These are phyloP conservation scores for Saccharomycopsis fibuligera DNA, from an alignment of 805 yeast genomes.

Conservation along the genomic window DNA sequence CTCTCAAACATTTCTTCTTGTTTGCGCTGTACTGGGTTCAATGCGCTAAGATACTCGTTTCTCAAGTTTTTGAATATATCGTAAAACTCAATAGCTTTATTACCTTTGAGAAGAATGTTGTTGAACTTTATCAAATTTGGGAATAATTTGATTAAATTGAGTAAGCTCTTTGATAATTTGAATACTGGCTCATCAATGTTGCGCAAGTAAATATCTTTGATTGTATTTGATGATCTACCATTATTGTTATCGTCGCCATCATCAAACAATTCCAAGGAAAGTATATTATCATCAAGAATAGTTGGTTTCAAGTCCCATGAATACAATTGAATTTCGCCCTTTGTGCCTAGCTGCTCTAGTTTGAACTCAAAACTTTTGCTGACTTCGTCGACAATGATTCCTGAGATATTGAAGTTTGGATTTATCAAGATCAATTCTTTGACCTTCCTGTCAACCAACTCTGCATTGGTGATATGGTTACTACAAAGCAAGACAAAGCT, in stretches of 20 bases:
- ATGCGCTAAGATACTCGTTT: slow-evolving; percentile 26
- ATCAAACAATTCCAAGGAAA: slow-evolving; percentile 37
- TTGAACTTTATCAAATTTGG: slow-evolving; percentile 43
- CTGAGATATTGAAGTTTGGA: slow-evolving; percentile 21
- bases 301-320: slow-evolving; percentile 41
- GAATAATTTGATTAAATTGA: slow-evolving; percentile 37
- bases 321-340: slow-evolving; percentile 17
- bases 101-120: slow-evolving; percentile 56
- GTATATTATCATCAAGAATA: slow-evolving; percentile 35
- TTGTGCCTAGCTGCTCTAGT: slow-evolving; percentile 26
- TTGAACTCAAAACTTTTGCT: slow-evolving; percentile 31
- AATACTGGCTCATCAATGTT: slow-evolving; percentile 42
- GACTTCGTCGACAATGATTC: slow-evolving; percentile 33
- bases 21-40: slow-evolving; percentile 34
- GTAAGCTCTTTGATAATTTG: slow-evolving; percentile 42
- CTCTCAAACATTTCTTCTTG: slow-evolving; percentile 21
- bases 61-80: slow-evolving; percentile 32
- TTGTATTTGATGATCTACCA: slow-evolving; percentile 26
- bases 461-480: slow-evolving; percentile 23
- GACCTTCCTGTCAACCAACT: slow-evolving; percentile 20
- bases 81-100: slow-evolving; percentile 43
- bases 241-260: too few species aligned
- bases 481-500: slow-evolving; percentile 25
- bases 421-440: slow-evolving; percentile 21
- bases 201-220: slow-evolving; percentile 38